These are phyloP conservation scores for Talaromyces sp. DNA, from an alignment of 2,329 filamentous ascomycete species.

Conservation along the genomic window DNA sequence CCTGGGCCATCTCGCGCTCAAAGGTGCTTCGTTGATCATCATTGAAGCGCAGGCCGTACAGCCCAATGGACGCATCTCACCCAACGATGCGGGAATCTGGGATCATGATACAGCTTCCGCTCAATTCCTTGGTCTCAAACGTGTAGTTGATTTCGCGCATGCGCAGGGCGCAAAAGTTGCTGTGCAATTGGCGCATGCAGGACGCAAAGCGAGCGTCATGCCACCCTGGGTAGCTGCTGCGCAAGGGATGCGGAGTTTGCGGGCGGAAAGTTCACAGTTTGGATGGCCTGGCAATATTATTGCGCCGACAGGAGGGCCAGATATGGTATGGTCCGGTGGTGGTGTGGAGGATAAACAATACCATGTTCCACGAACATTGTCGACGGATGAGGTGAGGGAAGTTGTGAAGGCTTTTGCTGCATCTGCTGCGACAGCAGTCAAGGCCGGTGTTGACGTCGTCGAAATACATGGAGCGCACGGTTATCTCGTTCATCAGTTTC, in stretches of 20 bases:
- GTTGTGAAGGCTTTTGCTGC: constrained; percentile 60
- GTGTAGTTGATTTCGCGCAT: constrained; percentile 72
- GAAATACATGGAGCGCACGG: constrained; percentile 78
- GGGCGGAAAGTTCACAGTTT: constrained; percentile 48
- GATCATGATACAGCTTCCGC: constrained; percentile 54
- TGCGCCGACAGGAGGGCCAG: constrained; percentile 38
- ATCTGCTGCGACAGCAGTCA: constrained; percentile 56
- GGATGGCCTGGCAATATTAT: constrained; percentile 54
- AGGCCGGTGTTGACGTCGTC: constrained; percentile 70
- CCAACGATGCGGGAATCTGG: constrained; percentile 63
- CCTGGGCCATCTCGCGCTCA: constrained; percentile 69
- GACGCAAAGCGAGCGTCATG: constrained; percentile 57
- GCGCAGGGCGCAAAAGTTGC: constrained; percentile 70
- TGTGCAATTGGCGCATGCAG: constrained; percentile 79
- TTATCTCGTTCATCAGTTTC: constrained; percentile 67
- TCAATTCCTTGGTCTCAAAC: constrained; percentile 65
- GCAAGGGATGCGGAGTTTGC: constrained; percentile 22
- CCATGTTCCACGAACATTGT: constrained; percentile 63
- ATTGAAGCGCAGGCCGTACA: constrained; percentile 75
- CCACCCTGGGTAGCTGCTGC: constrained; percentile 44
- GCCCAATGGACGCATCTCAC: constrained; percentile 75
- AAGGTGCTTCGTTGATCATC: constrained; percentile 68
- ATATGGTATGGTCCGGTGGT: constrained; percentile 58
- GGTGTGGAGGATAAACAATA: constrained; percentile 43
- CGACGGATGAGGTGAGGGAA: constrained; percentile 60